These are phyloP conservation scores for Mallotus repandus DNA, from an alignment of 441 rosid species.

Conservation along the genomic window DNA sequence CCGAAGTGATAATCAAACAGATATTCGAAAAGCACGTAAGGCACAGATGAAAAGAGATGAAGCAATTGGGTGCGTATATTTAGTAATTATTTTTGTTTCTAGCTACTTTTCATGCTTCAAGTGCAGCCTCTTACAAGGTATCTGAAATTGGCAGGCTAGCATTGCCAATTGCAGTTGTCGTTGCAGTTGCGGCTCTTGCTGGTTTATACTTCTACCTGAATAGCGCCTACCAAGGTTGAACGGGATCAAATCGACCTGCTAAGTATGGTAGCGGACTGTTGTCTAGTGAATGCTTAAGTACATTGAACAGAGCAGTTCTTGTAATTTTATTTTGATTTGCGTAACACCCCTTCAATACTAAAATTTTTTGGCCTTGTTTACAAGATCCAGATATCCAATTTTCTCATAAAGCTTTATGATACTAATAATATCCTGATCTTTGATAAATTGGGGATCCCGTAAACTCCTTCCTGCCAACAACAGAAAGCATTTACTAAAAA, in stretches of 20 bases:
- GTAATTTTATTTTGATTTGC: conserved; percentile 13
- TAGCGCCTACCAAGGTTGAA: conserved; percentile 34
- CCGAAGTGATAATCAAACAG: conserved; percentile 57
- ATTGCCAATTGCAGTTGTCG: conserved; percentile 66
- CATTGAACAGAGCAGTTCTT: conserved; percentile 1
- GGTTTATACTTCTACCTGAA: conserved; percentile 82
- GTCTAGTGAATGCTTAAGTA: conserved; percentile 4
- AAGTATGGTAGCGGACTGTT: not conserved
- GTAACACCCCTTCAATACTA: conserved; percentile 10
- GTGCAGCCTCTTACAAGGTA: not conserved
- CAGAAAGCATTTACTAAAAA: not conserved
- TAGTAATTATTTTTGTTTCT: not conserved
- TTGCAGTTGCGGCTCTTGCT: conserved; percentile 65
- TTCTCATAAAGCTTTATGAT: not conserved
- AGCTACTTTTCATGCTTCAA: not conserved
- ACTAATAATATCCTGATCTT: not conserved
- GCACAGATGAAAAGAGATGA: conserved; percentile 68
- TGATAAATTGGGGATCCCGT: not conserved
- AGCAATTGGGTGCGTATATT: conserved; percentile 55
- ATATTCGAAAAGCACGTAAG: conserved; percentile 71
- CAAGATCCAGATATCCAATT: not conserved
- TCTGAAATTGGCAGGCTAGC: conserved; percentile 47
- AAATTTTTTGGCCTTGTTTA: not conserved
- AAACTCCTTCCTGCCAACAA: not conserved
- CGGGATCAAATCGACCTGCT: not conserved